Evolutionary conservation across 2,329 filamentous ascomycete genomes (phyloP), one percentile per base, ranked within the genome.

Genomic region (Clathrospora elynae): DNA sequence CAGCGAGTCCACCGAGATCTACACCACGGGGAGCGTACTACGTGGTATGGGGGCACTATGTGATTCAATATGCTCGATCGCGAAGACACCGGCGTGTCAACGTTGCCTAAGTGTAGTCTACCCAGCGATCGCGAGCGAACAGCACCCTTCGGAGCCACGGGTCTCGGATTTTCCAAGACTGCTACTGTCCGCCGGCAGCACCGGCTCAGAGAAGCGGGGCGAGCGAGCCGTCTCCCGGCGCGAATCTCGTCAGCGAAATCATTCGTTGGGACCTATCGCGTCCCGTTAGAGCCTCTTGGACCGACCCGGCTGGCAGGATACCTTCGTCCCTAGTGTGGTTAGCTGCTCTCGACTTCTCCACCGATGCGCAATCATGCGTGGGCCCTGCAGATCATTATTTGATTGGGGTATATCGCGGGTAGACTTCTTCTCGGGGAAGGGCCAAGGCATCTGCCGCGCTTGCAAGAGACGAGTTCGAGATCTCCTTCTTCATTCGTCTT

Each of bases 281-380:
- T 37, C 34, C 42, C 43, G 29, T 35, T 23, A 35, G 34, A 42
- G 35, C 19, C 32, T 31, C 38, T 33, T 18, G 33, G 18, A 20
- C 35, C n/a, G 19, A 16, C 33, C 32, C 32, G 31, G 22, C 14
- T 23, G 17, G 22, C 20, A 24, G 37, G 42, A 12, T 28, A 14
- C 35, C 19, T 26, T 34, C 30, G 26, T 39, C 16, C 16, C 14
- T 40, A 13, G 19, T 46, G 35, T 38, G 20, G 31, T 37, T n/a
- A 37, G 29, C 51, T 33, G 12, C 29, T 18, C 45, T 20, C 5
- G 34, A 40, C 25, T 32, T 32, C 20, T 45, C 30, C 35, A 32
- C 46, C 46, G 39, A 42, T 33, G 33, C 26, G 12, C 19, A 30
- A 30, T 32, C 25, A 34, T 22, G 33, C 23, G 13, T 25, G 17